These are phyloP conservation scores for Geranium rotundifolium DNA, from an alignment of 345 rosid species.

Conservation along the genomic window DNA sequence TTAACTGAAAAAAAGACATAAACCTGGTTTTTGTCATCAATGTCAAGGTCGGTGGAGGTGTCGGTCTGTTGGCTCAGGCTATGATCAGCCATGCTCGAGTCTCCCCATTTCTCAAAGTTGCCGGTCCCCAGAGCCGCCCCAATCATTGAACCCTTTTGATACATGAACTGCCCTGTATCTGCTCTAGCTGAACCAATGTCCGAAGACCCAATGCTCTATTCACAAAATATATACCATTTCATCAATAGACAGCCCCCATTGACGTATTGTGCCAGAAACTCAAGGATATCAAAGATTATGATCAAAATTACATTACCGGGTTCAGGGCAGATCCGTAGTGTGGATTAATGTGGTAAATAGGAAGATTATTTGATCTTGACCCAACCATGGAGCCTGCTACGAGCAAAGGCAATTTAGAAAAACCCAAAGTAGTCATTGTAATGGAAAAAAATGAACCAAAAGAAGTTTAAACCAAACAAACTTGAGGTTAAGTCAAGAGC, in stretches of 20 bases:
- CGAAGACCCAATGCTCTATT: background rate
- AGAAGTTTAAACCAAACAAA: conserved; percentile 7
- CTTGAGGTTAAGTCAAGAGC: conserved; percentile 63
- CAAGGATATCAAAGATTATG: background rate
- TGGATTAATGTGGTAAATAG: conserved; percentile 35
- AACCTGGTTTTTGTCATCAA: conserved; percentile 70
- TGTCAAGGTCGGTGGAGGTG: conserved; percentile 74
- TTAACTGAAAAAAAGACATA: background rate
- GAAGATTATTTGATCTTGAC: conserved; percentile 36
- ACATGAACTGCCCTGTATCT: conserved; percentile 4
- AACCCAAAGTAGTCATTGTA: background rate
- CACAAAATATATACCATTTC: background rate
- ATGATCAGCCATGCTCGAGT: conserved; percentile 60
- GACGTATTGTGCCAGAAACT: too few relatives aligned
- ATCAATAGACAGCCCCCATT: background rate
- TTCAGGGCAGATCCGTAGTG: conserved; percentile 34
- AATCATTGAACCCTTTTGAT: conserved; percentile 33
- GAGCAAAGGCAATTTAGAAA: background rate
- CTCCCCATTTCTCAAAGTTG: conserved; percentile 62
- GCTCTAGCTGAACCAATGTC: background rate
- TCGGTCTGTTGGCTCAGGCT: conserved; percentile 61
- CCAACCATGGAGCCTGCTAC: conserved; percentile 37
- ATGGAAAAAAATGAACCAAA: background rate
- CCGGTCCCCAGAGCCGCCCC: conserved; percentile 37
- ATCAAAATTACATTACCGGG: conserved; percentile 36